These are phyloP conservation scores for Smittium culicis DNA, from an alignment of 371 early-diverging fungal genomes.

Conservation along the genomic window DNA sequence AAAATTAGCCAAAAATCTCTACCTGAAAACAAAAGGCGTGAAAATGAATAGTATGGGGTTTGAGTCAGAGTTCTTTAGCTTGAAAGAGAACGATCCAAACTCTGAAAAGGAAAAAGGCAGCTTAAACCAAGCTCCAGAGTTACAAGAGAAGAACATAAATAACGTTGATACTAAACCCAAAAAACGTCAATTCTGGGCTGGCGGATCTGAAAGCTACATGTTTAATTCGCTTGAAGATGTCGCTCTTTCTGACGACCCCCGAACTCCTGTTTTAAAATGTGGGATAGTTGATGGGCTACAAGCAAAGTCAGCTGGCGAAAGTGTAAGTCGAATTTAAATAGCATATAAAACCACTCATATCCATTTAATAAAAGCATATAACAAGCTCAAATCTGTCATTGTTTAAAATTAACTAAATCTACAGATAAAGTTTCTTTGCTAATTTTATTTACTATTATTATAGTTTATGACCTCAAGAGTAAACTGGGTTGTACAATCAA, in stretches of 20 bases:
- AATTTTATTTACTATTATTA: too few species aligned
- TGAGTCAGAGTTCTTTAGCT: not conserved
- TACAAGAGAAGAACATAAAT: constrained; percentile 25
- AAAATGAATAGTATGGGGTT: constrained; percentile 37
- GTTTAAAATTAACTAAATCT: too few species aligned
- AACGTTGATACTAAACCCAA: not conserved
- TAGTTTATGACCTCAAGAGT: constrained; percentile 70
- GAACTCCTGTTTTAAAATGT: constrained; percentile 79
- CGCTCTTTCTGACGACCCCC: constrained; percentile 53
- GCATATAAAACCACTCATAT: too few species aligned
- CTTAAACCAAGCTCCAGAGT: too few species aligned
- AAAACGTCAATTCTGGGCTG: constrained; percentile 56
- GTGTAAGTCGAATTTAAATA: too few species aligned
- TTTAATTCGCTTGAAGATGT: constrained; percentile 85
- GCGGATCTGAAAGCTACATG: constrained; percentile 90
- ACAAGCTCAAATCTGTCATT: too few species aligned
- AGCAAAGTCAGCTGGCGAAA: constrained; percentile 44
- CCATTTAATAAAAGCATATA: too few species aligned
- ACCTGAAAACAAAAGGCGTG: constrained; percentile 78
- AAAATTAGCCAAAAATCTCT: constrained; percentile 51
- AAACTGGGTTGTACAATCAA: constrained; percentile 98
- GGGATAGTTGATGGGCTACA: constrained; percentile 73
- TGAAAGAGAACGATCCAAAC: not conserved
- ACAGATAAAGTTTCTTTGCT: too few species aligned
- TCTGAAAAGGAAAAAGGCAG: not conserved